These are phyloP conservation scores for Chiua sp. DNA, from an alignment of 1,284 basidiomycete genomes.

Conservation along the genomic window DNA sequence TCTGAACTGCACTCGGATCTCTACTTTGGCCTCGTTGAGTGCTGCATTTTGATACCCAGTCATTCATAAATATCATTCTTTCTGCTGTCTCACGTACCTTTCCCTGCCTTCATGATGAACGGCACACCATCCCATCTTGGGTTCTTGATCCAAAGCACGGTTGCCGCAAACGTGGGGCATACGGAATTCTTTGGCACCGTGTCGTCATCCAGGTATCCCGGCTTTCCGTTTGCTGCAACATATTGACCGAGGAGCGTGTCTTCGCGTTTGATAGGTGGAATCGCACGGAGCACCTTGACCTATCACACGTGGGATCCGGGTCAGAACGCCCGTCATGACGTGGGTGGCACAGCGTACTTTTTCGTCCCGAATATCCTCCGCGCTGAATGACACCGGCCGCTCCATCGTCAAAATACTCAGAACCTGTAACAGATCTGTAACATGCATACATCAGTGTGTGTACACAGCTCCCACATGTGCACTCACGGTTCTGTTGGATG, in stretches of 20 bases:
- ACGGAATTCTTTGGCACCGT: slow-evolving; percentile 92
- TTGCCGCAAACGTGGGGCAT: slow-evolving; percentile 93
- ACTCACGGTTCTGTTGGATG: slow-evolving; percentile 94
- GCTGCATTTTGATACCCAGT: slow-evolving; percentile 51
- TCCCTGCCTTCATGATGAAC: slow-evolving; percentile 96
- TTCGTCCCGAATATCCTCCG: slow-evolving; percentile 97
- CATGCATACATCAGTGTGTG: slow-evolving; percentile 13
- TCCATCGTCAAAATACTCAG: slow-evolving; percentile 95
- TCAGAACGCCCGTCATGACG: slow-evolving; percentile 19
- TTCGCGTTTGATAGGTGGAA: slow-evolving; percentile 77
- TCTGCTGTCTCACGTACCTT: slow-evolving; percentile 64
- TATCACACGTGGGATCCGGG: slow-evolving; percentile 43
- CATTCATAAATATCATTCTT: slow-evolving; percentile 9
- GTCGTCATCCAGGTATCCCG: slow-evolving; percentile 96
- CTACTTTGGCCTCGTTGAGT: slow-evolving; percentile 96
- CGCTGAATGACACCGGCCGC: slow-evolving; percentile 94
- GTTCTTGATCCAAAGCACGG: slow-evolving; percentile 90
- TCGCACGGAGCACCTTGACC: slow-evolving; percentile 94
- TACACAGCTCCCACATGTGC: slow-evolving; percentile 9
- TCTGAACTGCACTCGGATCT: slow-evolving; percentile 96
- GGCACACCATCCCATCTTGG: slow-evolving; percentile 98
- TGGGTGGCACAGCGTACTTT: slow-evolving; percentile 61
- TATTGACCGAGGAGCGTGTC: slow-evolving; percentile 95
- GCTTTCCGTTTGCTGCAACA: slow-evolving; percentile 86
- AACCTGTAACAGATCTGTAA: slow-evolving; percentile 88